Evolutionary conservation across 2,329 filamentous ascomycete species (phyloP).

Genomic region (Cytospora paraplurivora): DNA sequence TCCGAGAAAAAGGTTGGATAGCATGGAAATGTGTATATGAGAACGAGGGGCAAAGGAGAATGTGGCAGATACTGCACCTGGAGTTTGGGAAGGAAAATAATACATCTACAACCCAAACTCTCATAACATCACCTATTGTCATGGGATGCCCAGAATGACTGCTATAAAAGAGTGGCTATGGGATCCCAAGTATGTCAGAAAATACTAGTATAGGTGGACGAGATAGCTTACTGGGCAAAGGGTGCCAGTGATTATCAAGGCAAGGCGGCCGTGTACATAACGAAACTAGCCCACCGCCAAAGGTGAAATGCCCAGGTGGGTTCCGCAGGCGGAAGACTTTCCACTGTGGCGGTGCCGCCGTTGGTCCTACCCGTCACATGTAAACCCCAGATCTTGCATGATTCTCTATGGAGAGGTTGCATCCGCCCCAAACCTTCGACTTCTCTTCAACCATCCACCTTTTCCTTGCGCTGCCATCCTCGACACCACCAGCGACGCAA

Average conservation of each 20-base stretch:
- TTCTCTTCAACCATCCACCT: no score
- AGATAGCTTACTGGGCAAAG: neutral
- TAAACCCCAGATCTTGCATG: slow-evolving; percentile 2
- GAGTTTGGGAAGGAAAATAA: neutral
- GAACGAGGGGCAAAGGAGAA: neutral
- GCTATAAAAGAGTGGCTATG: no score
- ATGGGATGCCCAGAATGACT: neutral
- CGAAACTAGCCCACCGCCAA: neutral
- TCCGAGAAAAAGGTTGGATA: neutral
- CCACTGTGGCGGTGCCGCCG: neutral
- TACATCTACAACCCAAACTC: neutral
- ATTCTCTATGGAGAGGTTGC: neutral
- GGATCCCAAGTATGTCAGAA: no score
- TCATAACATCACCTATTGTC: neutral
- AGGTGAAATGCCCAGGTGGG: neutral
- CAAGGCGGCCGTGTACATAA: neutral
- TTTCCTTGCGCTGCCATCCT: neutral
- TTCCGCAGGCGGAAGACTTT: neutral
- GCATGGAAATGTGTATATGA: neutral
- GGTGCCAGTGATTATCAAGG: neutral
- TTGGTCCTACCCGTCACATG: neutral
- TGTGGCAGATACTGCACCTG: neutral
- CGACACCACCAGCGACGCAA: neutral
- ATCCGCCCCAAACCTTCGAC: neutral
- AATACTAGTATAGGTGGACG: no score